Percentiles rank a stretch among this genome's conserved stretches.
Conservation (phyloP, 768 basidiomycete species). For the Panaeolus cyanescens region DNA sequence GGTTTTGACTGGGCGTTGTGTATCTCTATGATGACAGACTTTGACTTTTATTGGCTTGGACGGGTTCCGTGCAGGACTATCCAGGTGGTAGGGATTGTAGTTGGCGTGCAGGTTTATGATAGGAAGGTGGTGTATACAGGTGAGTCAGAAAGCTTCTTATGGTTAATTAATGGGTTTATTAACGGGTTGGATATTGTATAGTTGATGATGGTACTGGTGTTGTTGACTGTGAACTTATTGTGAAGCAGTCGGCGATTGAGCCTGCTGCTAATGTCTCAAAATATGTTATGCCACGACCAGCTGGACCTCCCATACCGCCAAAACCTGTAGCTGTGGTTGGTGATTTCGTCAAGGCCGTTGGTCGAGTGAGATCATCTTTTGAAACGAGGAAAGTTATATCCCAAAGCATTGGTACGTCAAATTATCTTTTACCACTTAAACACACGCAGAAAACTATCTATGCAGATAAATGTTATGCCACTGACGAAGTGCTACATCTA, state of each 20-base stretch:
- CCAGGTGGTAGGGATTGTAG: conserved; percentile 60
- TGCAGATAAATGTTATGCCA: conserved; percentile 49
- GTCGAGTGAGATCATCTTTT: conserved; percentile 42
- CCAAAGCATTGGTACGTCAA: conserved; percentile 50
- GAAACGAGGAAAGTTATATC: conserved; percentile 48
- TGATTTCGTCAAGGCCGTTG: conserved; percentile 44
- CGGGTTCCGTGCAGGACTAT: conserved; percentile 70
- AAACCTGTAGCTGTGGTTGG: conserved; percentile 48
- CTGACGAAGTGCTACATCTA: conserved; percentile 66
- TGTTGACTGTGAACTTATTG: conserved; percentile 61
- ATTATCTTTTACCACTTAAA: not conserved
- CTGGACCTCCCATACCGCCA: conserved; percentile 19
- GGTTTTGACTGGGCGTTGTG: conserved; percentile 4
- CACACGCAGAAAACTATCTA: conserved; percentile 1
- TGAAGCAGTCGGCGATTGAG: conserved; percentile 9
- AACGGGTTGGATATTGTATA: conserved; percentile 22
- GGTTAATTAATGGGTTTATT: not conserved
- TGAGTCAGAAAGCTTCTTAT: conserved; percentile 26
- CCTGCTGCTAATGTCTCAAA: conserved; percentile 18
- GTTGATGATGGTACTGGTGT: conserved; percentile 81
- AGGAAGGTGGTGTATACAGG: conserved; percentile 60
- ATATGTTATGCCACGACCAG: conserved; percentile 7
- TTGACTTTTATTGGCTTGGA: conserved; percentile 73
- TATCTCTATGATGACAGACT: conserved; percentile 31
- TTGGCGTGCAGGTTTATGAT: conserved; percentile 64